A percentile compares a stretch with the other conserved stretches of the same genome.
phyloP scores from a whole-genome alignment of 1,284 basidiomycete genomes.

The Stygiomarasmius scandens region DNA sequence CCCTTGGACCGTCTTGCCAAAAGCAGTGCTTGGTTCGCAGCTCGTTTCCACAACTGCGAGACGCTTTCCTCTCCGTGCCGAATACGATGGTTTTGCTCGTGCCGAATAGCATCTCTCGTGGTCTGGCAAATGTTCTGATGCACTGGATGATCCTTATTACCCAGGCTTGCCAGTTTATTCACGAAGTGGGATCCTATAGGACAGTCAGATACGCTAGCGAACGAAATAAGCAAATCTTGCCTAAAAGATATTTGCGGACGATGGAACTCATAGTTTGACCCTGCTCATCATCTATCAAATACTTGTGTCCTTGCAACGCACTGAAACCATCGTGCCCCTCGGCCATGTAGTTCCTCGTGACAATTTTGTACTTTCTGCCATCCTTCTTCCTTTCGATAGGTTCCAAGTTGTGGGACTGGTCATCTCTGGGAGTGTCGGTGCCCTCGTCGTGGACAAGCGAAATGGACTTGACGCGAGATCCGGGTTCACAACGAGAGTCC shows the following conservation, averaged over 20 bases:
- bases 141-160: constrained; percentile 24
- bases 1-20: constrained; percentile 45
- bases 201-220: background rate
- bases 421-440: constrained; percentile 38
- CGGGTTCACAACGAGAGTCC: constrained; percentile 78
- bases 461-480: constrained; percentile 73
- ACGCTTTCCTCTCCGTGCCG: constrained; percentile 27
- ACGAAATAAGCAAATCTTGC: constrained; percentile 42
- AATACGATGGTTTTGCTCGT: constrained; percentile 39
- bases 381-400: constrained; percentile 55
- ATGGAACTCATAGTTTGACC: constrained; percentile 83
- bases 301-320: constrained; percentile 65
- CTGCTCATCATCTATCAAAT: constrained; percentile 84
- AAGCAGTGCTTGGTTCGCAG: constrained; percentile 46
- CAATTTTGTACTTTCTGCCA: constrained; percentile 71
- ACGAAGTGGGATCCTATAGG: constrained; percentile 66
- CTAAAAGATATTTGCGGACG: constrained; percentile 85
- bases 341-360: constrained; percentile 79
- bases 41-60: constrained; percentile 51
- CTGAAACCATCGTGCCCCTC: constrained; percentile 83
- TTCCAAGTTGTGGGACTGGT: constrained; percentile 44
- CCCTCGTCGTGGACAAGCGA: constrained; percentile 62
- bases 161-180: constrained; percentile 55
- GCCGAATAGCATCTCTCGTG: constrained; percentile 45
- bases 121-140: constrained; percentile 39